A percentile compares a stretch with the other conserved stretches of the same genome.
phyloP scores from a whole-genome alignment of 2,329 filamentous ascomycete species.

The Neonectria ditissima region DNA sequence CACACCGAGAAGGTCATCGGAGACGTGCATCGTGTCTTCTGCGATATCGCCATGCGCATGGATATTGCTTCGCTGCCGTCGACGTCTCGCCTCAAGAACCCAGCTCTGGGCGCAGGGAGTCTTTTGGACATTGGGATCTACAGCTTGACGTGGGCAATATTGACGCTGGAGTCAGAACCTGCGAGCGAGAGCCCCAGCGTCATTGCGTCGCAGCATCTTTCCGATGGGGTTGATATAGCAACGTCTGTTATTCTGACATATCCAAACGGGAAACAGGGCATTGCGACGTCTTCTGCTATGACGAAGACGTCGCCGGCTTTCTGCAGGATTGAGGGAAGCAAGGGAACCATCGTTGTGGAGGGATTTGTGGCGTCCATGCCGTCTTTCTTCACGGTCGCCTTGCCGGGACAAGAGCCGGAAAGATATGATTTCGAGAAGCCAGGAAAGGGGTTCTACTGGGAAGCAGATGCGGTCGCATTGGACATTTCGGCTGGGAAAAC shows the following conservation, averaged over 20 bases:
- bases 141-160: conserved; percentile 53
- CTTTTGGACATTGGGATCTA: conserved; percentile 58
- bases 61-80: conserved; percentile 47
- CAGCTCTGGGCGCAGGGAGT: conserved; percentile 53
- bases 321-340: conserved; percentile 54
- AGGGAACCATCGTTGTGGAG: conserved; percentile 52
- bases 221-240: conserved; percentile 48
- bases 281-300: conserved; percentile 53
- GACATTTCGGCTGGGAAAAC: conserved; percentile 53
- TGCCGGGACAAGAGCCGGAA: conserved; percentile 45
- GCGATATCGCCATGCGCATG: conserved; percentile 53
- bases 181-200: conserved; percentile 48
- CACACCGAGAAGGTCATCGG: conserved; percentile 55
- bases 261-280: conserved; percentile 51
- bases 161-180: conserved; percentile 47
- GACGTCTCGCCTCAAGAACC: conserved; percentile 51
- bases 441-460: conserved; percentile 57
- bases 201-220: conserved; percentile 50
- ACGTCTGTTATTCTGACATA: conserved; percentile 56
- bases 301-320: conserved; percentile 42
- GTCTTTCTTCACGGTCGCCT: conserved; percentile 50
- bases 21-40: conserved; percentile 51
- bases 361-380: conserved; percentile 50
- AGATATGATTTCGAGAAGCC: conserved; percentile 52
- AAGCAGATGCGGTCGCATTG: conserved; percentile 57